Conservation (phyloP, 805 yeast species). For the Phaffomyces thermotolerans region DNA sequence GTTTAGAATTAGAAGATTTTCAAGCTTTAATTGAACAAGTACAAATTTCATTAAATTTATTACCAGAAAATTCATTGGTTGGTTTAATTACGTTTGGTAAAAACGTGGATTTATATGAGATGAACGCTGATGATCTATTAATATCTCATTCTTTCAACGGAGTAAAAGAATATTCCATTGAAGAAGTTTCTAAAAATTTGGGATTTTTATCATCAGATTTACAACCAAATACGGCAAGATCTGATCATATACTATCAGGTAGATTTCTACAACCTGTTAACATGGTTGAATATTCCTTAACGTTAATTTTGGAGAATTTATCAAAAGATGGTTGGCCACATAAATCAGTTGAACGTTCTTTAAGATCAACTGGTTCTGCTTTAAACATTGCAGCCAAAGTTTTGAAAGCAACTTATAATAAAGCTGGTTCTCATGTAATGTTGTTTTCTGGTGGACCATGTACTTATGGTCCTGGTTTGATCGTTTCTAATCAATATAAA, state of each 20-base stretch:
- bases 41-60: constrained; percentile 34
- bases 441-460: constrained; percentile 58
- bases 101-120: constrained; percentile 50
- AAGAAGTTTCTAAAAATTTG: constrained; percentile 38
- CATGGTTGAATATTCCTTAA: constrained; percentile 40
- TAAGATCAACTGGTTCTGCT: constrained; percentile 56
- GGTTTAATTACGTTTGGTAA: constrained; percentile 57
- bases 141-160: constrained; percentile 49
- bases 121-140: constrained; percentile 28
- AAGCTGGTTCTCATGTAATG: constrained; percentile 47
- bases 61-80: constrained; percentile 49
- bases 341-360: constrained; percentile 37
- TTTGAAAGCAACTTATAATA: constrained; percentile 32
- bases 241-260: constrained; percentile 4
- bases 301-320: constrained; percentile 41
- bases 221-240: constrained; percentile 11
- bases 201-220: constrained; percentile 36
- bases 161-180: constrained; percentile 39
- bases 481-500: constrained; percentile 48
- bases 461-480: constrained; percentile 57
- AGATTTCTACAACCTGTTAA: constrained; percentile 16
- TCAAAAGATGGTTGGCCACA: constrained; percentile 43
- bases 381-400: constrained; percentile 39
- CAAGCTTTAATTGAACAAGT: constrained; percentile 45
- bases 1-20: constrained; percentile 45